Base-by-base conservation (phyloP, 2,329 filamentous ascomycete species). In the Cercospora citrullina region DNA sequence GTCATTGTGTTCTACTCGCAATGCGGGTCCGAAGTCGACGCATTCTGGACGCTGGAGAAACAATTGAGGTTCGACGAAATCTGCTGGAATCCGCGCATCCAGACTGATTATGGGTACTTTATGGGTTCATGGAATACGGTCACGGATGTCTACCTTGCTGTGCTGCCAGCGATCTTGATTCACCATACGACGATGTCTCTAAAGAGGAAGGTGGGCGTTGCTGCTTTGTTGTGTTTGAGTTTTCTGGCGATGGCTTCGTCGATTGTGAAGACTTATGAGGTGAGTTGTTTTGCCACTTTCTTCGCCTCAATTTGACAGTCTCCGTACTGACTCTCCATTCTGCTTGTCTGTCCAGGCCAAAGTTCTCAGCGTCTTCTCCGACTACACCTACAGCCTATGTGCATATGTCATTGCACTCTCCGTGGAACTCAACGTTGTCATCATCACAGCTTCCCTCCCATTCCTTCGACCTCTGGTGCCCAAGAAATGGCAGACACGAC, bases 351-450 rank as follows among this genome's bases (percentile, higher is more conserved):
- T 66, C 42, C n/a, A 66, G 65, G 68, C 75, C 23, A 71, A 69
- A 57, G 65, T 64, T 18, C 68, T 78, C 12, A 72, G 67, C 60
- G 33, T 71, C 55, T 36, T 75, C n/a, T 63, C 72, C 4, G 76
- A 78, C 60, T 77, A 74, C 58, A 76, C 75, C 8, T 75, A 73
- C 42, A 73, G 74, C 48, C 71, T 78, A 3, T 65, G 68, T 28
- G 60, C 68, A 4, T 77, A 74, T 57, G 69, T 76, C 1, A 71
- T 75, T 42, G 75, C 74, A 71, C 67, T 77, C 12, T 72, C 72
- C 3, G 67, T 78, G 60, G 76, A 78, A 64, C 70, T 77, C 39
- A 77, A 77, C 66, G 83, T 76, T 26, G 75, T 78, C 59, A 76
- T 78, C 42, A 75, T 77, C 36, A 71, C 73, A 26, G 72, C 75